A percentile compares a stretch with the other conserved stretches of the same genome.
Conservation (phyloP, 1,284 basidiomycete species). For the Melampsora abietis-canadensis region DNA sequence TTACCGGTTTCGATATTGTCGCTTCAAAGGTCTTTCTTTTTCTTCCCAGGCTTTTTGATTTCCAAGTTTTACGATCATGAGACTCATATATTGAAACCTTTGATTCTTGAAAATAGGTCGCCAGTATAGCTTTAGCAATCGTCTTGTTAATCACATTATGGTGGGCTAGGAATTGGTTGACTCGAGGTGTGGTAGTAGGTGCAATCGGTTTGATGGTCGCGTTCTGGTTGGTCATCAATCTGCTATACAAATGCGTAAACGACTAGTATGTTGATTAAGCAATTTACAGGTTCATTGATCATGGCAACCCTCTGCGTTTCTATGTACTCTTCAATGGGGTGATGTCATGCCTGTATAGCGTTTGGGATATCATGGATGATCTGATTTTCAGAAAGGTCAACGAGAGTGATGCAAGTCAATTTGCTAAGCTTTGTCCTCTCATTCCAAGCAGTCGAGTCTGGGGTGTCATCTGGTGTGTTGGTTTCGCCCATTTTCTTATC, state of each 20-base stretch:
- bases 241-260: slow-evolving; percentile 45
- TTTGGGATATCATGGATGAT: slow-evolving; percentile 64
- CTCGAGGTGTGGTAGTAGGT: slow-evolving; percentile 20
- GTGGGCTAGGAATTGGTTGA: slow-evolving; percentile 42
- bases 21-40: slow-evolving; percentile 78
- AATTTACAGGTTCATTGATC: slow-evolving; percentile 47
- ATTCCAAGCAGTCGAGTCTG: slow-evolving; percentile 57
- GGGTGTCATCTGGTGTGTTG: slow-evolving; percentile 45
- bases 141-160: slow-evolving; percentile 30
- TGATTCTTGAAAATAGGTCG: slow-evolving; percentile 54
- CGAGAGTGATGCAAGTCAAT: slow-evolving; percentile 82
- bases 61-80: slow-evolving; percentile 54
- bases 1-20: slow-evolving; percentile 85
- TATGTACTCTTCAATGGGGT: slow-evolving; percentile 90
- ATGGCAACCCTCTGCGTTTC: slow-evolving; percentile 53
- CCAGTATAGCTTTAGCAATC: slow-evolving; percentile 23
- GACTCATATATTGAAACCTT: slow-evolving; percentile 55
- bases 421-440: slow-evolving; percentile 76
- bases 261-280: slow-evolving; percentile 46
- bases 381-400: slow-evolving; percentile 87
- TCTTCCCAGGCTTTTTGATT: slow-evolving; percentile 48
- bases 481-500: slow-evolving; percentile 6
- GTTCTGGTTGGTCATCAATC: slow-evolving; percentile 3
- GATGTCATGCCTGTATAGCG: slow-evolving; percentile 81
- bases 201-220: slow-evolving; percentile 37